A percentile compares a stretch with the other conserved stretches of the same genome.
Conservation (phyloP, 257 asterid species). For the Plantago major region DNA sequence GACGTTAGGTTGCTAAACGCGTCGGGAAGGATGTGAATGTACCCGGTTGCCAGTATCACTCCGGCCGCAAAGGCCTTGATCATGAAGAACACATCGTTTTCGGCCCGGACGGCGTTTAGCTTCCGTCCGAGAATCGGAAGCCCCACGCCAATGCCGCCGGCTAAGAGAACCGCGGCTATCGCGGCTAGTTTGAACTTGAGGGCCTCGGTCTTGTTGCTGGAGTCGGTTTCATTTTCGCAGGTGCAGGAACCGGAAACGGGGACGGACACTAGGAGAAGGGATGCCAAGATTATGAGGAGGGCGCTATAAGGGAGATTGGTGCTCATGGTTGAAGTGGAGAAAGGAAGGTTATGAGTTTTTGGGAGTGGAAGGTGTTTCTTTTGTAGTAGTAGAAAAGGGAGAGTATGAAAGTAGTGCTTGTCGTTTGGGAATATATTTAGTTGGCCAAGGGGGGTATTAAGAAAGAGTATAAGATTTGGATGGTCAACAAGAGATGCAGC, state of each 20-base stretch:
- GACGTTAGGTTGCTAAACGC: constrained; percentile 43
- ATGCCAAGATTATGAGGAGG: constrained; percentile 17
- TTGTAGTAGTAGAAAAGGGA: constrained; percentile 25
- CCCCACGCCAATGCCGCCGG: constrained; percentile 50
- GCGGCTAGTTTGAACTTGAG: constrained; percentile 46
- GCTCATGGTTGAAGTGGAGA: constrained; percentile 13
- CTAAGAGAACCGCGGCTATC: constrained; percentile 37
- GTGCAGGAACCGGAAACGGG: constrained; percentile 19
- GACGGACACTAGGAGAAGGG: constrained; percentile 19
- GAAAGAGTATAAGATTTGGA: constrained; percentile 24
- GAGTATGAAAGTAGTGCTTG: constrained; percentile 3
- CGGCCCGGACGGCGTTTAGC: constrained; percentile 33
- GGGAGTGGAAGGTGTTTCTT: constrained; percentile 13
- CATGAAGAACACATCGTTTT: constrained; percentile 62
- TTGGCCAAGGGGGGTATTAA: constrained; percentile 25
- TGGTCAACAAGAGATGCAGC: constrained; percentile 24
- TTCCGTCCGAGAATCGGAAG: constrained; percentile 45
- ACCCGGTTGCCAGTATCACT: constrained; percentile 56
- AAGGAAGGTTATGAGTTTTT: background rate
- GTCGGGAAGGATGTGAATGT: constrained; percentile 58
- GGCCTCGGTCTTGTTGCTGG: constrained; percentile 24
- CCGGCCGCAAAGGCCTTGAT: constrained; percentile 67
- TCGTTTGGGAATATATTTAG: constrained; percentile 1
- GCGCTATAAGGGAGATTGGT: constrained; percentile 1
- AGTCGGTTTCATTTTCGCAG: constrained; percentile 21